Evolutionary conservation across 768 basidiomycete genomes (phyloP).

Genomic region (Trametes elegans): DNA sequence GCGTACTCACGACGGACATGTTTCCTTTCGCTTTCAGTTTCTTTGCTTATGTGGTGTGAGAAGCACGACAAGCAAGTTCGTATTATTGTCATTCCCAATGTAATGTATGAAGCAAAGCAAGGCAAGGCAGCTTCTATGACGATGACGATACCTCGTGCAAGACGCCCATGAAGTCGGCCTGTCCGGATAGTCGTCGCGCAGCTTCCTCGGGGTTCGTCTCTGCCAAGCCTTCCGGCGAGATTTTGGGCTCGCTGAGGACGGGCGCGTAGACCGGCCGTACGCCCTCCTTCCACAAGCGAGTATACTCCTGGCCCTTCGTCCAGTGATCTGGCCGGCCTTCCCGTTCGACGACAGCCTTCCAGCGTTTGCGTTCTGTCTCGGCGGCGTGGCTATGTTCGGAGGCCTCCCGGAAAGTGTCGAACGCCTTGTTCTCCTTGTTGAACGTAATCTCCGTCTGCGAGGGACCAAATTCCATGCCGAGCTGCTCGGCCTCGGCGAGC

Average conservation of each 20-base stretch:
- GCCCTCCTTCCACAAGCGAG: constrained; percentile 69
- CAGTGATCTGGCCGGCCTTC: constrained; percentile 45
- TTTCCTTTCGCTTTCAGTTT: not conserved
- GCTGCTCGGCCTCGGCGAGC: constrained; percentile 71
- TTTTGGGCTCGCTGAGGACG: constrained; percentile 42
- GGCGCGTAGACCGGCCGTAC: constrained; percentile 65
- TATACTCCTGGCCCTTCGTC: constrained; percentile 74
- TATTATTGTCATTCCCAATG: constrained; percentile 12
- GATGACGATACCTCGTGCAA: not conserved
- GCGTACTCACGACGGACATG: constrained; percentile 19
- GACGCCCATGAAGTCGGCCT: constrained; percentile 7
- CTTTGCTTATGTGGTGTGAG: not conserved
- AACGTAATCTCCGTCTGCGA: constrained; percentile 62
- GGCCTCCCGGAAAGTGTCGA: constrained; percentile 59
- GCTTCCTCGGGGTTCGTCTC: constrained; percentile 1
- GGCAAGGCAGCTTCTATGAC: not conserved
- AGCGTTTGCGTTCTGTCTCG: constrained; percentile 54
- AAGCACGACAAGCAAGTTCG: not conserved
- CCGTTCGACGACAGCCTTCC: constrained; percentile 52
- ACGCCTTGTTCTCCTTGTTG: constrained; percentile 56
- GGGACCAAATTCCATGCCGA: constrained; percentile 63
- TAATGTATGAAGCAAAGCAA: not conserved
- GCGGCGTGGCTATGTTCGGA: constrained; percentile 36
- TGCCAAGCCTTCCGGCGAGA: constrained; percentile 20
- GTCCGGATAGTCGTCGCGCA: not conserved